Evolutionary conservation across 805 yeast genomes (phyloP).

Genomic region (Candida taoyuanica): DNA sequence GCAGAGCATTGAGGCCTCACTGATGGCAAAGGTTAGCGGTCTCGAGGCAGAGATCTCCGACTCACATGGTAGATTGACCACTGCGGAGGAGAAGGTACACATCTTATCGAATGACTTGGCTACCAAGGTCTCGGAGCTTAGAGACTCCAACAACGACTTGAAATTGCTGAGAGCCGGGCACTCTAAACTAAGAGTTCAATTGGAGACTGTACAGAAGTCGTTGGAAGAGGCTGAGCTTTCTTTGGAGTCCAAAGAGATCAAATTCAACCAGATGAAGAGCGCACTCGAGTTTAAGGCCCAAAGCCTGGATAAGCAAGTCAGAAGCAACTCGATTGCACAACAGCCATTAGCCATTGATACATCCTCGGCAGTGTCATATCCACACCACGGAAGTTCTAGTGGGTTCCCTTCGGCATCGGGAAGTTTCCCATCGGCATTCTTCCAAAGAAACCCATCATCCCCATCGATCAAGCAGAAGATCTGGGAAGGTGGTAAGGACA

Average conservation of each 20-base stretch:
- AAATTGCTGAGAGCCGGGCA: conserved; percentile 26
- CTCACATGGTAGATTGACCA: conserved; percentile 28
- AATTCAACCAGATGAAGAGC: conserved; percentile 15
- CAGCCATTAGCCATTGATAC: conserved; percentile 16
- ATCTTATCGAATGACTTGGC: conserved; percentile 29
- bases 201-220: conserved; percentile 23
- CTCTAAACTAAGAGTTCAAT: conserved; percentile 17
- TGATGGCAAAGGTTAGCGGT: conserved; percentile 43
- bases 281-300: conserved; percentile 19
- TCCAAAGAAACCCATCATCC: conserved; percentile 16
- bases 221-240: conserved; percentile 25
- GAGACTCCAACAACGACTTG: conserved; percentile 17
- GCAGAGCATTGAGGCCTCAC: conserved; percentile 70
- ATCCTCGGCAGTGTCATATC: background rate
- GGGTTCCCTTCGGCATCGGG: background rate
- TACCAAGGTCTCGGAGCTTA: conserved; percentile 23
- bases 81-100: conserved; percentile 23
- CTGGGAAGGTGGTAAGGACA: conserved; percentile 28
- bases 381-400: background rate
- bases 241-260: conserved; percentile 18
- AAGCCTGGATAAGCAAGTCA: conserved; percentile 16
- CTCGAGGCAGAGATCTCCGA: conserved; percentile 43
- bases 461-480: conserved; percentile 16
- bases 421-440: conserved; percentile 4
- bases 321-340: conserved; percentile 10